Conservation (phyloP, 208 protist genomes). For the Wallacemonas rigidus region DNA sequence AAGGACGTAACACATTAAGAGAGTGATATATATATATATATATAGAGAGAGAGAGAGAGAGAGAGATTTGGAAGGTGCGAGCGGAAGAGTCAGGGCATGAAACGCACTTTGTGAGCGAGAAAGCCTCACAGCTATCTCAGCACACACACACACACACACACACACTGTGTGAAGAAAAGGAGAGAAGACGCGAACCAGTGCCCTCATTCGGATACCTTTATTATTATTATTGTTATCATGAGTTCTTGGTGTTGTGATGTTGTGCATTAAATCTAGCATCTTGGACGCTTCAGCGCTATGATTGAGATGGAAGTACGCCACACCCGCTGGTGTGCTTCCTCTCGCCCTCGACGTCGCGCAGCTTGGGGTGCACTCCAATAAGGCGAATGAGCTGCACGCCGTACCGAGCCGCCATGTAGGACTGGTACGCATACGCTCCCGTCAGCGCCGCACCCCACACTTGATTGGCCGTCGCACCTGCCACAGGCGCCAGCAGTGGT, state of each 20-base stretch:
- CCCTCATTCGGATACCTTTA: no score
- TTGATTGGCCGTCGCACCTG: conserved; percentile 12
- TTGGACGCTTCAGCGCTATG: no score
- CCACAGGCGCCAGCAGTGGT: neutral
- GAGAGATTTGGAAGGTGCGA: no score
- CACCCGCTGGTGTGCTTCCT: no score
- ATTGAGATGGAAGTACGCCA: no score
- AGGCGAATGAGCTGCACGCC: conserved; percentile 45
- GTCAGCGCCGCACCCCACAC: conserved; percentile 9
- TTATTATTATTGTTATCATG: no score
- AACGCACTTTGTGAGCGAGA: no score
- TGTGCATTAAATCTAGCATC: no score
- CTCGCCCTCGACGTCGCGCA: no score
- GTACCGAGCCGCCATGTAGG: conserved; percentile 67
- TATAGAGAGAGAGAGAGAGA: conserved; percentile 1
- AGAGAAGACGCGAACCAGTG: no score
- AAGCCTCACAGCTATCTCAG: neutral
- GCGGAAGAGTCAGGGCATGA: no score
- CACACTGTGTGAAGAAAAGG: neutral
- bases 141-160: conserved; percentile 16
- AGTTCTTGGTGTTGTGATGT: no score
- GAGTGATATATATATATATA: neutral
- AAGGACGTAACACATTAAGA: neutral
- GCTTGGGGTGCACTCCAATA: neutral
- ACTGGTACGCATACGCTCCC: conserved; percentile 49